Evolutionary conservation across 73 alveolate species (phyloP).

Genomic region (Tetrahymena thermophila): DNA sequence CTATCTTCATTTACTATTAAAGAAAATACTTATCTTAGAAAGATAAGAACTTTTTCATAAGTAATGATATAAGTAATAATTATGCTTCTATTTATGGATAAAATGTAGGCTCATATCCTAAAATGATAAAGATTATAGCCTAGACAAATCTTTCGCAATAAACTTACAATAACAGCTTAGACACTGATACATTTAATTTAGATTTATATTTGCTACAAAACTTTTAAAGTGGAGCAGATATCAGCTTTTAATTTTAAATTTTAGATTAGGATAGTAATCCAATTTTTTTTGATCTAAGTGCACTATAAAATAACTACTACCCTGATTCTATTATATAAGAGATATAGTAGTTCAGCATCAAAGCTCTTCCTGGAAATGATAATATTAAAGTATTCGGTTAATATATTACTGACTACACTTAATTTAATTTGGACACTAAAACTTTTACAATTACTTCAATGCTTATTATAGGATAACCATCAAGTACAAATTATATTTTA

Average conservation of each 20-base stretch:
- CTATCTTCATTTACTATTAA: neutral
- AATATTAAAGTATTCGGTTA: neutral
- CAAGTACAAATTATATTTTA: neutral
- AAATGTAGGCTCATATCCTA: neutral
- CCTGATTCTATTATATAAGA: neutral
- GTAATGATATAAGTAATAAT: neutral
- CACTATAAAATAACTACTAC: neutral
- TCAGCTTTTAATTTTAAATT: neutral
- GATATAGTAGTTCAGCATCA: neutral
- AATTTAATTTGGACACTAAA: neutral
- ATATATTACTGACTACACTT: neutral
- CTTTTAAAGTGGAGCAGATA: neutral
- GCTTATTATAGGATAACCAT: neutral
- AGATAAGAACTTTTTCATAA: neutral
- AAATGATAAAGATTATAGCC: neutral
- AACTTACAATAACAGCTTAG: neutral
- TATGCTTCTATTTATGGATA: neutral
- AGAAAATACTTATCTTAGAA: neutral
- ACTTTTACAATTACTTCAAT: neutral
- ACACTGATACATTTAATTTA: neutral
- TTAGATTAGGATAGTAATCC: neutral
- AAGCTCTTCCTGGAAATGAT: neutral
- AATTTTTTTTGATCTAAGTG: neutral
- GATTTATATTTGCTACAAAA: neutral
- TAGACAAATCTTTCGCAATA: neutral